These are phyloP conservation scores for Aeminium ludgeri DNA, from an alignment of 495 filamentous ascomycete species.

Conservation along the genomic window DNA sequence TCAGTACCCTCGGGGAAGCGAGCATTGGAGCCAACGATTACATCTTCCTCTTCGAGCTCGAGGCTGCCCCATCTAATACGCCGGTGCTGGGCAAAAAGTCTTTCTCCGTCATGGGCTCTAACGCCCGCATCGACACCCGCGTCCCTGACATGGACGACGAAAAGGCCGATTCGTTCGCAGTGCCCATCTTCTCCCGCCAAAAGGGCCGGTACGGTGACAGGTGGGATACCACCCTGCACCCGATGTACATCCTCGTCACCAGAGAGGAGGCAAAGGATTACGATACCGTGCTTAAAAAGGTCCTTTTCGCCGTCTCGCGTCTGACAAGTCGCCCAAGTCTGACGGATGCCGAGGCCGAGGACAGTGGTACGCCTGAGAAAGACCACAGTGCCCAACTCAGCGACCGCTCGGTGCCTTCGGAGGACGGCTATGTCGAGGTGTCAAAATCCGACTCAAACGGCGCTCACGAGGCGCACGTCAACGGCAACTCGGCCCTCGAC, in stretches of 20 bases:
- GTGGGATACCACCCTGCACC: constrained; percentile 33
- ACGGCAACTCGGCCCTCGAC: constrained; percentile 6
- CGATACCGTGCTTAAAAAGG: constrained; percentile 43
- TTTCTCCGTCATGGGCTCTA: constrained; percentile 25
- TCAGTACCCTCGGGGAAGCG: constrained; percentile 46
- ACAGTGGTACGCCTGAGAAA: neutral
- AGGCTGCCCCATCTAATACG: constrained; percentile 60
- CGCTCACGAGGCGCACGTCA: neutral
- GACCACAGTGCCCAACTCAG: constrained; percentile 33
- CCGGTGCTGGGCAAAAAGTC: constrained; percentile 32
- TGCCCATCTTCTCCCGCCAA: constrained; percentile 60
- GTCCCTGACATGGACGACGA: constrained; percentile 43
- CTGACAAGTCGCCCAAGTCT: constrained; percentile 49
- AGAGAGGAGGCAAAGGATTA: constrained; percentile 44
- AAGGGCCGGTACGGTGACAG: constrained; percentile 4
- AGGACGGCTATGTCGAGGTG: constrained; percentile 82
- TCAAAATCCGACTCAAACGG: constrained; percentile 33
- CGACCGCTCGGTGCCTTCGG: constrained; percentile 64
- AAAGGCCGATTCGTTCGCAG: constrained; percentile 50
- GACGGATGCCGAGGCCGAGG: constrained; percentile 26
- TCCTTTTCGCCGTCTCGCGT: constrained; percentile 37
- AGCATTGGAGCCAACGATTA: constrained; percentile 45
- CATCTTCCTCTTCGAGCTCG: constrained; percentile 64
- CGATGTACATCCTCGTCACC: constrained; percentile 42
- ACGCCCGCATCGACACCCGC: constrained; percentile 31